Base-by-base conservation (phyloP, 1,139 yeast genomes). In the Debaryomycetaceae sp. region DNA sequence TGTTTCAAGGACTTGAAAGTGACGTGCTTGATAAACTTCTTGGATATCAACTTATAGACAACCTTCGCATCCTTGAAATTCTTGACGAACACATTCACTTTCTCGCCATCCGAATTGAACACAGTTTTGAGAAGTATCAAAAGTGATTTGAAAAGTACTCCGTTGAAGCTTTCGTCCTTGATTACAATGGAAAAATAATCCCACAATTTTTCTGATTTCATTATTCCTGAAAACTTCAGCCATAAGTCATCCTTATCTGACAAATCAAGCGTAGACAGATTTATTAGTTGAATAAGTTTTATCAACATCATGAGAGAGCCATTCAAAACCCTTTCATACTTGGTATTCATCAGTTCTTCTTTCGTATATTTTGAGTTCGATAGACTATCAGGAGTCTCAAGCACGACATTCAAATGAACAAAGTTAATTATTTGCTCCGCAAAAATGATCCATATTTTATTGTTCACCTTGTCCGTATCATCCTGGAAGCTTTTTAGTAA, bases 301-400 rank as follows among this genome's bases (percentile, higher is more conserved):
- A 66, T 70, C 23, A 85, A 58, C 59, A 87, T 65, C 40, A 69
- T 68, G 8, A 87, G 54, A 4, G 84, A 68, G 6, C 83, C 68
- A 40, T 75, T 73, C 11, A 82, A 60, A 1, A 85, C 76, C 45
- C 96, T 69, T 35, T 75, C 73, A 56, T 83, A 87, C 58, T 87
- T 88, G n/a, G 81, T 66, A 22, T 71, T 69, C 0, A 87, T 75
- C 49, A 89, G 96, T 30, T 82, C 87, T 43, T 76, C 78, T 5
- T 82, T 76, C 23, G 83, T 78, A 57, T 81, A 84, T 49, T 96
- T 72, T 55, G 83, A 85, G 56, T 91, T 97, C 4, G 95, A 83
- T 36, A 90, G 62, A 0, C 90, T 77, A 14, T 76, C 80, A 5
- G 75, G 75, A 1, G 80, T 70, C 59, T 90, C 96, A 36, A 67